Evolutionary conservation across 148 eudicot species (phyloP).

Genomic region (Arctostaphylos glauca): DNA sequence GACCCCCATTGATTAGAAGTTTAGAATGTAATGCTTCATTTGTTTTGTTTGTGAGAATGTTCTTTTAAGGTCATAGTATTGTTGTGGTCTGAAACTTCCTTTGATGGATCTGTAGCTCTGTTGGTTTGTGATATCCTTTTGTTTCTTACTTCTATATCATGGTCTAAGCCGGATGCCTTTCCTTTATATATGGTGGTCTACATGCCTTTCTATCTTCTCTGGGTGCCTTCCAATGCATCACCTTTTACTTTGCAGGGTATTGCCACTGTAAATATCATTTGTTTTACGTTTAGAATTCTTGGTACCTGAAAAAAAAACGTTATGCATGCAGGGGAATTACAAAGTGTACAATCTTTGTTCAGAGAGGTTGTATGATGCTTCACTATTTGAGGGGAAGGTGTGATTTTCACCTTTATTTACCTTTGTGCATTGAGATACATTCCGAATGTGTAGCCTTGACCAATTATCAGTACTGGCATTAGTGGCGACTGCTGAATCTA

Average conservation of each 20-base stretch:
- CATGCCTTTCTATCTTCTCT: not conserved
- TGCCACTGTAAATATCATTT: not conserved
- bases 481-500: not conserved
- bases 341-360: constrained; percentile 97
- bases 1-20: too few species aligned
- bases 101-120: not conserved
- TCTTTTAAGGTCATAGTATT: not conserved
- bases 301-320: not conserved
- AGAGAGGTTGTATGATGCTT: constrained; percentile 87
- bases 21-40: too few species aligned
- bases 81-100: not conserved
- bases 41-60: too few species aligned
- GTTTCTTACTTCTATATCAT: too few species aligned
- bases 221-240: not conserved
- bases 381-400: constrained; percentile 94
- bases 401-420: constrained; percentile 15
- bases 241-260: constrained; percentile 11
- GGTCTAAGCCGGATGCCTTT: not conserved
- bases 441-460: not conserved
- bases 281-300: not conserved
- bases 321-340: constrained; percentile 68
- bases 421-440: not conserved
- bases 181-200: not conserved
- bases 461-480: constrained; percentile 5
- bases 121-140: not conserved